Percentiles rank a stretch among this genome's conserved stretches.
phyloP scores from a whole-genome alignment of 2,329 filamentous ascomycete species.

The Lojkania enalia region DNA sequence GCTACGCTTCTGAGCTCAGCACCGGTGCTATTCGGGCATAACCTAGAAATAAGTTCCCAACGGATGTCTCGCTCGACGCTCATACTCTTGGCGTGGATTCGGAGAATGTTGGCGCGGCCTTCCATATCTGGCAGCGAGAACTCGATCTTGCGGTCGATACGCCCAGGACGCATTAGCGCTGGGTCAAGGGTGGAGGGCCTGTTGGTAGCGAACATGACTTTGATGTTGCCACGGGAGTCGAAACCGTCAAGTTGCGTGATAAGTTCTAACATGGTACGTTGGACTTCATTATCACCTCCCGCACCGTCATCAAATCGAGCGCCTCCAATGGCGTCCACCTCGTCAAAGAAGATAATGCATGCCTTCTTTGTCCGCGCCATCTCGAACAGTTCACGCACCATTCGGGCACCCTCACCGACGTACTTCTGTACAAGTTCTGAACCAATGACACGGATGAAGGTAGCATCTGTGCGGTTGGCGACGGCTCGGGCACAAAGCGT shows the following conservation, averaged over 20 bases:
- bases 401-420: conserved; percentile 94
- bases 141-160: conserved; percentile 98
- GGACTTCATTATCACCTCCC: conserved; percentile 95
- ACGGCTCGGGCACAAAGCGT: conserved; percentile 96
- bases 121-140: conserved; percentile 97
- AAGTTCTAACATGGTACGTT: conserved; percentile 95
- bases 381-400: conserved; percentile 98
- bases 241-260: conserved; percentile 98
- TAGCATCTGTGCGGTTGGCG: conserved; percentile 96
- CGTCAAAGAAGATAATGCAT: conserved; percentile 99
- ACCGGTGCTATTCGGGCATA: conserved; percentile 96
- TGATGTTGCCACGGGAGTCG: conserved; percentile 96
- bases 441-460: conserved; percentile 97
- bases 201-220: conserved; percentile 99
- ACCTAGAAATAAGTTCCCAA: conserved; percentile 96
- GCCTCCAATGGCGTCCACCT: conserved; percentile 94
- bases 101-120: conserved; percentile 93
- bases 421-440: conserved; percentile 99
- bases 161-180: conserved; percentile 94
- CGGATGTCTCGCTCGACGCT: conserved; percentile 97
- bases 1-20: conserved; percentile 95
- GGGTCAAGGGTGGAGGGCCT: conserved; percentile 92
- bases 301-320: conserved; percentile 96
- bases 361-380: conserved; percentile 99
- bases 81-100: conserved; percentile 99